Evolutionary conservation across 2,329 filamentous ascomycete species (phyloP), one percentile per base, ranked within the genome.

Genomic region (Cryphonectria parasitica): DNA sequence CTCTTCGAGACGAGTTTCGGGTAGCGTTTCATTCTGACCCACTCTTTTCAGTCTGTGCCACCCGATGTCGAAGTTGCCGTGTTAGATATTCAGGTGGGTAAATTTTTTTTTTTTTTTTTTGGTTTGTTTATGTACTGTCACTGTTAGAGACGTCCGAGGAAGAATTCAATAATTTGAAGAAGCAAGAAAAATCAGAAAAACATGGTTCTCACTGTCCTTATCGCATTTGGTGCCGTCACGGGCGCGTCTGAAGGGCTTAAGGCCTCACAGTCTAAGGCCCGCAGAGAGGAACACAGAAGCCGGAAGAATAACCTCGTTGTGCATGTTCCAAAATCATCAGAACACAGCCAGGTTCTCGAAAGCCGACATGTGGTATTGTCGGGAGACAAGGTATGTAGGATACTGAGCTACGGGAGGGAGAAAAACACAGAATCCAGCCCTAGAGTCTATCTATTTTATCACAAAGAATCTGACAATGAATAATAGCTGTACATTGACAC

Each of bases 181-280:
- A 10, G 43, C 2, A 8, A 19, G 7, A 10, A n/a, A n/a, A 15
- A 19, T 34, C 34, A 6, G 10, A 3, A 10, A 36, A 64, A 45
- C 25, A 77, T 76, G 75, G 74, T 75, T 15, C 72, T 79, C 41
- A 75, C 77, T 3, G 79, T 82, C 43, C 77, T 82, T 39, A 74
- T 82, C 64, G 80, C 80, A 52, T 81, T 83, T 69, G 80, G 79
- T 56, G 81, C 83, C 31, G 82, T 84, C 69, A 79, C 83, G 68
- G 83, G 83, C 73, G 79, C 82, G 0, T 80, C 82, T n/a, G 83
- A 85, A 75, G 83, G 82, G 22, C 83, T 85, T 69, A 79, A 82
- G 62, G 80, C 83, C 45, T 83, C 83, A 15, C 83, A 85, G 75
- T 77, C 80, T 34, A 83, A 83, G 72, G 78, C 80, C 5, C 82